A percentile compares a stretch with the other conserved stretches of the same genome.
Evolutionary conservation across 2,329 filamentous ascomycete genomes (phyloP).

Genomic region (Colletotrichum navitas): DNA sequence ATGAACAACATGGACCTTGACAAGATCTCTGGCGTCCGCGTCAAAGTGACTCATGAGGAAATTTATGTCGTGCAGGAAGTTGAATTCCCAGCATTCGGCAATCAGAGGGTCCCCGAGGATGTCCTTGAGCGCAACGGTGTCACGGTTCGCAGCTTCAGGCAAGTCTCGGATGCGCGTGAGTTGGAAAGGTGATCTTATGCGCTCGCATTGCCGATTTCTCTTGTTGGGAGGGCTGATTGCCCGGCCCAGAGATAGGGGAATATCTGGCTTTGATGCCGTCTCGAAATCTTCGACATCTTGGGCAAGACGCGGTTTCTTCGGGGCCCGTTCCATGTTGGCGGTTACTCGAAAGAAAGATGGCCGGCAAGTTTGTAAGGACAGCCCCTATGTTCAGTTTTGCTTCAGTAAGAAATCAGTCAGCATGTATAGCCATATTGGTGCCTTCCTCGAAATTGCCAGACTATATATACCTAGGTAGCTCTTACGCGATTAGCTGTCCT

Average conservation of each 20-base stretch:
- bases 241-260: constrained; percentile 49
- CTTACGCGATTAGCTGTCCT: neutral
- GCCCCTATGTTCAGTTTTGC: neutral
- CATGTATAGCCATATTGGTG: neutral
- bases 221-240: constrained; percentile 63
- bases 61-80: constrained; percentile 72
- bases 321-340: constrained; percentile 48
- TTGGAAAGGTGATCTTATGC: constrained; percentile 74
- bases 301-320: constrained; percentile 49
- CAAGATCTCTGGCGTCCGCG: constrained; percentile 60
- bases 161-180: constrained; percentile 78
- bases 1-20: constrained; percentile 69
- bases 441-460: neutral
- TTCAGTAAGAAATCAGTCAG: neutral
- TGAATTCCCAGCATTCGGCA: constrained; percentile 78
- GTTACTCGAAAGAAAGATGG: neutral
- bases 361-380: neutral
- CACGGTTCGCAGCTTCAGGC: constrained; percentile 69
- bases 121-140: constrained; percentile 74
- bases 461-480: neutral
- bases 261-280: neutral
- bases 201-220: constrained; percentile 44
- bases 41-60: constrained; percentile 70
- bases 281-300: neutral
- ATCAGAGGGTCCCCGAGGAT: constrained; percentile 82